These are phyloP conservation scores for Chlorella sorokiniana DNA, from an alignment of 139 green algal species.

Conservation along the genomic window DNA sequence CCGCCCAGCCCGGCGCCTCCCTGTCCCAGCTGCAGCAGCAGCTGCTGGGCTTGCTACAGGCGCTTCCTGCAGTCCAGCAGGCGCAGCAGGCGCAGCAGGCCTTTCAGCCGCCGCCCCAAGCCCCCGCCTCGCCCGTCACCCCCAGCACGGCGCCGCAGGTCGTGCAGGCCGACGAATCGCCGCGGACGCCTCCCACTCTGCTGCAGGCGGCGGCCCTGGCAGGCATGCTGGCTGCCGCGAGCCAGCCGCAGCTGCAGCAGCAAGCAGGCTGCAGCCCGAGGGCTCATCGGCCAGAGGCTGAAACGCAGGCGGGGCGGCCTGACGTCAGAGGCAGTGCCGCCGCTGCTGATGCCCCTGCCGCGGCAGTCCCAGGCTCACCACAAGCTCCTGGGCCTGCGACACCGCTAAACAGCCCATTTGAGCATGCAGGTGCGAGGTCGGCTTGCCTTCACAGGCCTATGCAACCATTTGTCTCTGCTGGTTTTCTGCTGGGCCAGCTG, in stretches of 20 bases:
- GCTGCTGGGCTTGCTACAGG: too few relatives aligned
- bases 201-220: too few relatives aligned
- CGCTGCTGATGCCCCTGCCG: not conserved
- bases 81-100: not conserved
- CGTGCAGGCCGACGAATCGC: too few relatives aligned
- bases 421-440: not conserved
- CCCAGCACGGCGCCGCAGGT: too few relatives aligned
- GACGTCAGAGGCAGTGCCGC: not conserved
- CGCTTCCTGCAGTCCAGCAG: not conserved
- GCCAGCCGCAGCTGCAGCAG: not conserved
- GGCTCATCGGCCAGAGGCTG: too few relatives aligned
- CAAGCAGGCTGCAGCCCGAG: too few relatives aligned
- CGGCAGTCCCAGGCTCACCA: not conserved
- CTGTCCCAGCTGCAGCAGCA: too few relatives aligned
- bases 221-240: not conserved
- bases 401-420: not conserved
- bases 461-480: not conserved
- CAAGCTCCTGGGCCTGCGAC: not conserved
- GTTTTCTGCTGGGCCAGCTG: not conserved
- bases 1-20: too few relatives aligned
- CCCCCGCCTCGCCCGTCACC: too few relatives aligned
- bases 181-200: too few relatives aligned
- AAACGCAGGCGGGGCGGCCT: too few relatives aligned
- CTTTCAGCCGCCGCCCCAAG: too few relatives aligned
- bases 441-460: not conserved